Conservation (phyloP, 306 rosid genomes). For the Malus orientalis region DNA sequence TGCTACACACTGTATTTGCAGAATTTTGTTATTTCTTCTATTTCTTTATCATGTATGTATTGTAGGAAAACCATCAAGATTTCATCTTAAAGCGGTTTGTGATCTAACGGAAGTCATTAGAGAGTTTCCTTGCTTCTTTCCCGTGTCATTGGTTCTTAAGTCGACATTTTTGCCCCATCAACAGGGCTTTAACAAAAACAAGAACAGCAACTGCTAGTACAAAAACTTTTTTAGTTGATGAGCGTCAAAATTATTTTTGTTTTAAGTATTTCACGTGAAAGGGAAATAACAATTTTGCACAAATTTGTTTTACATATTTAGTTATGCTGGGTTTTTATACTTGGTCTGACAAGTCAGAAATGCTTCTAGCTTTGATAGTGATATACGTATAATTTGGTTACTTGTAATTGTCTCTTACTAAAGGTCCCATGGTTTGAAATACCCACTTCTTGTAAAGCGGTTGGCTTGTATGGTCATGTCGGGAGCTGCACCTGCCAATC, state of each 20-base stretch:
- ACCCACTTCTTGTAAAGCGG: conserved; percentile 80
- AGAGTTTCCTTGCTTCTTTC: neutral
- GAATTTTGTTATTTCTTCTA: neutral
- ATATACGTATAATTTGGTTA: neutral
- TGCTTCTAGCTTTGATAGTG: neutral
- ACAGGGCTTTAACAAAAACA: neutral
- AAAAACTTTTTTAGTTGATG: too few relatives aligned
- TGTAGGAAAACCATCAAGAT: neutral
- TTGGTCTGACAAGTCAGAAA: neutral
- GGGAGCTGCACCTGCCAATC: conserved; percentile 47
- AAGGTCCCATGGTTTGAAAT: conserved; percentile 70
- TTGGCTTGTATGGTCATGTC: conserved; percentile 88
- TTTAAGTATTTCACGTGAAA: neutral
- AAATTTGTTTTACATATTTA: neutral
- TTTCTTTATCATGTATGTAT: neutral
- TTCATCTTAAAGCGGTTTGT: neutral
- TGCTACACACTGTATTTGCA: neutral
- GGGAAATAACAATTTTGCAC: neutral
- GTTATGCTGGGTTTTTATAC: neutral
- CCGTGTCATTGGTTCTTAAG: too few relatives aligned
- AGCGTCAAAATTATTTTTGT: too few relatives aligned
- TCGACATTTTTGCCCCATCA: neutral
- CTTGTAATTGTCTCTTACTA: conserved; percentile 14
- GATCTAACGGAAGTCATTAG: neutral
- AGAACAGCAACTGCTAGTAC: neutral